phyloP scores from a whole-genome alignment of 805 yeast genomes.

The Saccharomyces mikatae region DNA sequence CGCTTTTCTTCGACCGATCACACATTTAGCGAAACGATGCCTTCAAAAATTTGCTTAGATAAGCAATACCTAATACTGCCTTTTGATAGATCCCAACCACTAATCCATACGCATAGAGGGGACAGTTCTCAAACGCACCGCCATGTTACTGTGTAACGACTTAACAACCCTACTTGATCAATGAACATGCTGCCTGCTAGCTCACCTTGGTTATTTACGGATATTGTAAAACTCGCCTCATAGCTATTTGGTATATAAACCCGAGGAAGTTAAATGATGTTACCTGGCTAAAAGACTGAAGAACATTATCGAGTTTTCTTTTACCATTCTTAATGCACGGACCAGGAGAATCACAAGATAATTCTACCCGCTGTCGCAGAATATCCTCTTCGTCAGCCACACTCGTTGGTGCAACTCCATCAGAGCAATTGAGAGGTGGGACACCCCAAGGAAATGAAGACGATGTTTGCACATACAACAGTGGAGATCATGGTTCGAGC shows the following conservation, averaged over 20 bases:
- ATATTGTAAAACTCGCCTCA: not conserved
- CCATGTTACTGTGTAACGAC: too few relatives aligned
- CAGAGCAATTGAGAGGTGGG: not conserved
- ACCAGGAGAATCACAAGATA: not conserved
- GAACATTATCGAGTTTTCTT: too few relatives aligned
- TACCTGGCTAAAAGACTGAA: not conserved
- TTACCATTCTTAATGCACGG: not conserved
- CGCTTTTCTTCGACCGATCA: not conserved
- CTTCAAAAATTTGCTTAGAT: not conserved
- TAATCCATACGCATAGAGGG: not conserved
- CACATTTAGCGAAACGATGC: not conserved
- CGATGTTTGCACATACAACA: not conserved
- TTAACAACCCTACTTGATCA: too few relatives aligned
- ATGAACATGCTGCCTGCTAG: too few relatives aligned
- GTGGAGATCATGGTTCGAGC: not conserved
- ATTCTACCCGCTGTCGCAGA: not conserved
- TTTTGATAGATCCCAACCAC: not conserved
- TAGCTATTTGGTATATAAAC: not conserved
- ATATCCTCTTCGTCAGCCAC: not conserved
- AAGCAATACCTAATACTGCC: not conserved
- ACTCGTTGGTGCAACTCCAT: not conserved
- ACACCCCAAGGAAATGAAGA: not conserved
- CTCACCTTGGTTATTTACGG: too few relatives aligned
- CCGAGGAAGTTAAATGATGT: not conserved
- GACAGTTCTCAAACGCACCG: not conserved